Conservation (phyloP, 257 asterid genomes). For the Solanum corneliomulleri region DNA sequence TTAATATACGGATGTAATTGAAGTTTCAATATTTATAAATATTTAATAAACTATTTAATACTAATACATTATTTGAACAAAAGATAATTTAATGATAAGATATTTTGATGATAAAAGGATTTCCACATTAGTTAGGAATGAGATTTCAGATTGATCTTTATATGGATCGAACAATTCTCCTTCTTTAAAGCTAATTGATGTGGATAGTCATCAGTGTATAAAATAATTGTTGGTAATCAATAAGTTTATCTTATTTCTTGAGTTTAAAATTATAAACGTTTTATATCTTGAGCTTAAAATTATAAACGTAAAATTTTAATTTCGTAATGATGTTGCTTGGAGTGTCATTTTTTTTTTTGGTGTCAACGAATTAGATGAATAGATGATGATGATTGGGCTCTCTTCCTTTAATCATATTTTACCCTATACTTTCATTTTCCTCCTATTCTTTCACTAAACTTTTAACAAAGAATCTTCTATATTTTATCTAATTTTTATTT, state of each 20-base stretch:
- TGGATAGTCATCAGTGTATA: too few species aligned
- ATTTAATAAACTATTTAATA: not conserved
- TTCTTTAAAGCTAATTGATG: too few species aligned
- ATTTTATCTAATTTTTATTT: not conserved
- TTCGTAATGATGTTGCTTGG: not conserved
- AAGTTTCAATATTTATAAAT: not conserved
- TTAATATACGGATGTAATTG: not conserved
- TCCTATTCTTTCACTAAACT: not conserved
- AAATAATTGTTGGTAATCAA: too few species aligned
- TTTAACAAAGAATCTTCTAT: not conserved
- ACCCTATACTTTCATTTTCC: not conserved
- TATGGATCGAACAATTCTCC: too few species aligned
- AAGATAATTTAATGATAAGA: not conserved
- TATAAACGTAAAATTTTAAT: not conserved
- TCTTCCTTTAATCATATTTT: slow-evolving; percentile 15
- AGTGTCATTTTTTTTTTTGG: slow-evolving; percentile 8
- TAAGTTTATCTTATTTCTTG: not conserved
- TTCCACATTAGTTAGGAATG: not conserved
- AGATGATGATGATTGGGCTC: slow-evolving; percentile 16
- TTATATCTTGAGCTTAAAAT: not conserved
- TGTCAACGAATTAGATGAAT: slow-evolving; percentile 14
- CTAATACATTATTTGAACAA: not conserved
- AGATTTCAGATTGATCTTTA: too few species aligned
- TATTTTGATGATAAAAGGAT: not conserved
- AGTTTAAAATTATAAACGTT: not conserved